Conservation (phyloP, 2,329 filamentous ascomycete genomes). For the Tricladium varicosporioides region DNA sequence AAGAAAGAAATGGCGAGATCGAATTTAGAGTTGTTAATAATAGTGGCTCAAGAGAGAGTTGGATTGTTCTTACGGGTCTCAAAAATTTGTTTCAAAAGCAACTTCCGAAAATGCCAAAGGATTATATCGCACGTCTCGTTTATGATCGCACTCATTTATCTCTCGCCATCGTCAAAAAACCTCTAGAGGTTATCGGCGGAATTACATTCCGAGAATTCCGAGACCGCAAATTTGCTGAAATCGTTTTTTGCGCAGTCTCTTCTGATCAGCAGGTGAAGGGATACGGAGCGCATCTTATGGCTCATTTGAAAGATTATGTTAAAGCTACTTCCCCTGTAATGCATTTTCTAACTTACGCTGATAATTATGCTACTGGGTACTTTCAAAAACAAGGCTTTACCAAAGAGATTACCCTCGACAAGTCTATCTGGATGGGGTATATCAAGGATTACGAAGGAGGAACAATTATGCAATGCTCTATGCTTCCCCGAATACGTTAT, state of each 20-base stretch:
- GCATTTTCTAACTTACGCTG: conserved; percentile 98
- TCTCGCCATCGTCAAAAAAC: conserved; percentile 96
- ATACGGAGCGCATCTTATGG: conserved; percentile 97
- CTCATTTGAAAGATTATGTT: conserved; percentile 95
- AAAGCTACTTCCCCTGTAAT: conserved; percentile 95
- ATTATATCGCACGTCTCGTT: conserved; percentile 95
- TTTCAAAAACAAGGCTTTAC: conserved; percentile 99
- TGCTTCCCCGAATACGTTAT: conserved; percentile 93
- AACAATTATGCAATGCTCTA: conserved; percentile 98
- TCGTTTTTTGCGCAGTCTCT: conserved; percentile 97
- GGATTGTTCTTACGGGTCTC: conserved; percentile 90
- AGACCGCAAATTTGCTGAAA: conserved; percentile 89
- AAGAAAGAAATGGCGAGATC: conserved; percentile 91
- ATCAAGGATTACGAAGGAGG: conserved; percentile 99
- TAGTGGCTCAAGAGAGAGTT: conserved; percentile 80
- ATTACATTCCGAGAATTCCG: conserved; percentile 97
- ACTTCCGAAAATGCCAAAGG: conserved; percentile 97
- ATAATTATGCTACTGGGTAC: conserved; percentile 98
- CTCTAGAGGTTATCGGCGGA: conserved; percentile 90
- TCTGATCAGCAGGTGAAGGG: conserved; percentile 99
- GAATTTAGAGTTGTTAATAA: conserved; percentile 99
- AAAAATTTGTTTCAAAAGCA: conserved; percentile 99
- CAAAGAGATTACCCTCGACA: conserved; percentile 93
- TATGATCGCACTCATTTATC: conserved; percentile 96
- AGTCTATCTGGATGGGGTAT: conserved; percentile 95